A percentile compares a stretch with the other conserved stretches of the same genome.
phyloP scores from a whole-genome alignment of 2,329 filamentous ascomycete genomes.

The Trichoderma simmonsii region DNA sequence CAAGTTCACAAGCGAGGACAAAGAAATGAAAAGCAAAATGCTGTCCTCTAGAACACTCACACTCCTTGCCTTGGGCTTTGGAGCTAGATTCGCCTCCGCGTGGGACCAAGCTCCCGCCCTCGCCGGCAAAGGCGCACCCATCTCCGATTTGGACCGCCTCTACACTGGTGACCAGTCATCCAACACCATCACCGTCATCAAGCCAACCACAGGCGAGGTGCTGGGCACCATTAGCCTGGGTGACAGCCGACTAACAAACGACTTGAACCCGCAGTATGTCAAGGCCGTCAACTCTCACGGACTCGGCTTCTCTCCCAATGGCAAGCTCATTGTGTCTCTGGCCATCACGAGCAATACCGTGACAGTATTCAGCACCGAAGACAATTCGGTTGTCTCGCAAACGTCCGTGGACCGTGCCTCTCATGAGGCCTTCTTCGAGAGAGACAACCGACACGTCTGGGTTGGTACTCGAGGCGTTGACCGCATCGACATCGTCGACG shows the following conservation, averaged over 20 bases:
- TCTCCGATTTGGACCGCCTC: slow-evolving; percentile 15
- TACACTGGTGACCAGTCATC: slow-evolving; percentile 19
- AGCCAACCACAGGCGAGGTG: slow-evolving; percentile 16
- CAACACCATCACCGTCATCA: slow-evolving; percentile 18
- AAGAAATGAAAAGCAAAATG: background rate
- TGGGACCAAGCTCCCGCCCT: slow-evolving; percentile 12
- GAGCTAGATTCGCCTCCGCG: background rate
- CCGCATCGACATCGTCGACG: slow-evolving; percentile 19
- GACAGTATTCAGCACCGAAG: slow-evolving; percentile 19
- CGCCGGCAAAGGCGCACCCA: slow-evolving; percentile 8
- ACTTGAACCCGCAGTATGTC: slow-evolving; percentile 20
- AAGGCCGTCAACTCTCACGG: slow-evolving; percentile 20
- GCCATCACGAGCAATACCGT: slow-evolving; percentile 21
- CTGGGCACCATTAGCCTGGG: slow-evolving; percentile 20
- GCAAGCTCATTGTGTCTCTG: slow-evolving; percentile 20
- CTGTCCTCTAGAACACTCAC: background rate
- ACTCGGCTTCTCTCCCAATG: slow-evolving; percentile 20
- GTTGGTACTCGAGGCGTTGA: slow-evolving; percentile 21
- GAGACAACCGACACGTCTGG: slow-evolving; percentile 20
- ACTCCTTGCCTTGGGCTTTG: background rate
- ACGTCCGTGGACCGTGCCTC: slow-evolving; percentile 17
- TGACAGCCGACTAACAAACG: slow-evolving; percentile 1
- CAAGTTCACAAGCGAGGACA: background rate
- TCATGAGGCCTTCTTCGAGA: slow-evolving; percentile 22
- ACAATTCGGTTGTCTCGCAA: slow-evolving; percentile 19